Evolutionary conservation across 176 grass and related monocot species (phyloP), one percentile per base, ranked within the genome.

Genomic region (Carex myosuroides): DNA sequence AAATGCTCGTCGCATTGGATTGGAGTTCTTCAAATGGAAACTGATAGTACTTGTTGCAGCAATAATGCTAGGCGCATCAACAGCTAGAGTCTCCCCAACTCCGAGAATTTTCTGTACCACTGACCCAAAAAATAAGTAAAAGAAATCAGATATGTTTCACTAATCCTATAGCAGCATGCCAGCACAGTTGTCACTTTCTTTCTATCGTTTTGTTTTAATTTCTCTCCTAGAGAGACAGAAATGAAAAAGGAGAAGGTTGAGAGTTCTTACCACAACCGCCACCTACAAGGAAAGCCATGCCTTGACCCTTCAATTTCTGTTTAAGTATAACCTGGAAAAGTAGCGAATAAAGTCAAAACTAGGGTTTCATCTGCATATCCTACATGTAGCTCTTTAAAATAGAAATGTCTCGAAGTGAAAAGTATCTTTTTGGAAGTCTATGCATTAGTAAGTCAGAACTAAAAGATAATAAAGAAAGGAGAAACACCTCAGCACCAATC

Each of bases 91-190:
- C 84, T 99, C 93, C 11, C 78, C 86, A 22, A 89, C 87, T 83
- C 80, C 85, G 81, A 99, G 93, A 85, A 99, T 89, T 92, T 99
- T 95, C 89, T 95, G 96, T 88, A 86, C 94, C 79, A 99, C 96
- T 95, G 87, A 87, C 83, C 82, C 81, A 58, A 72, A 62, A 60
- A 26, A 35, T 26, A 60, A 30, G 13, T 20, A 13, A 72, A 29
- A 66, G 21, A 57, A 78, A 70, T 78, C 12, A 78, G 48, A 56
- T 17, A 57, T 57, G 52, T 78, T 71, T 78, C 30, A 56, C 73
- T 33, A 57, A 13, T 55, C 71, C n/a, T 35, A 57, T 24, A 33
- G 22, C 50, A 77, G 10, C 4, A 56, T 17, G 73, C 50, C 9
- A 13, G 7, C 32, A 30, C 37, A 13, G 42, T 30, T 17, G 21